Evolutionary conservation across 2,329 filamentous ascomycete species (phyloP).

Genomic region (Pleomassaria siparia): DNA sequence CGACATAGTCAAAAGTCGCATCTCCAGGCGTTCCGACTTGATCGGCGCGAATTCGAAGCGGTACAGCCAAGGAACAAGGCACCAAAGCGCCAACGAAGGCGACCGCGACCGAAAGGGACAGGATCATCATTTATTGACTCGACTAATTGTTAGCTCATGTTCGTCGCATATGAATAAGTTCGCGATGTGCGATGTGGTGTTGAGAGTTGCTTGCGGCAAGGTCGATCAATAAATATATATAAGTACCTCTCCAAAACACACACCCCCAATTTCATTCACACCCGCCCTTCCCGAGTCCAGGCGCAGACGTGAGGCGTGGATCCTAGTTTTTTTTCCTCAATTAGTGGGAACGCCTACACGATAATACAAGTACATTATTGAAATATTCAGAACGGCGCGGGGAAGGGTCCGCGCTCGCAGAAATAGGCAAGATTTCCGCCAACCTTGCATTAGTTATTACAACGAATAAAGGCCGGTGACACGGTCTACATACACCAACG

Average conservation of each 20-base stretch:
- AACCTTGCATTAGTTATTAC: not conserved
- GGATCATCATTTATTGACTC: constrained; percentile 5
- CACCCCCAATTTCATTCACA: not conserved
- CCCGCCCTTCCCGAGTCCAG: not conserved
- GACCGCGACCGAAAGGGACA: not conserved
- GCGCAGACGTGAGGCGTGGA: not conserved
- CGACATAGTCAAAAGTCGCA: constrained; percentile 14
- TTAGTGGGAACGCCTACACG: not conserved
- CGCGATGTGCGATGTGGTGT: not conserved
- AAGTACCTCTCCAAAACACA: not conserved
- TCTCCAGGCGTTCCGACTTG: constrained; percentile 6
- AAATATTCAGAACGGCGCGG: not conserved
- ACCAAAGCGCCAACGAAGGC: constrained; percentile 1
- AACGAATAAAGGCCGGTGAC: not conserved
- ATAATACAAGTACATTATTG: not conserved
- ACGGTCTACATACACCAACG: not conserved
- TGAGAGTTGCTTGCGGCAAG: not conserved
- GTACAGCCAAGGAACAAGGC: constrained; percentile 4
- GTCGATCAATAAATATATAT: no score
- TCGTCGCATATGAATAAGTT: not conserved
- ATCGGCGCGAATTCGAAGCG: constrained; percentile 5
- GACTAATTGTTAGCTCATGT: not conserved
- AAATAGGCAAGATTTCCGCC: not conserved
- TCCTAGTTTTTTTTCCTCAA: not conserved
- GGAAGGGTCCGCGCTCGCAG: not conserved